Percentiles rank a stretch among this genome's conserved stretches.
phyloP scores from a whole-genome alignment of 2,329 filamentous ascomycete species.

The Helotiales sp. region DNA sequence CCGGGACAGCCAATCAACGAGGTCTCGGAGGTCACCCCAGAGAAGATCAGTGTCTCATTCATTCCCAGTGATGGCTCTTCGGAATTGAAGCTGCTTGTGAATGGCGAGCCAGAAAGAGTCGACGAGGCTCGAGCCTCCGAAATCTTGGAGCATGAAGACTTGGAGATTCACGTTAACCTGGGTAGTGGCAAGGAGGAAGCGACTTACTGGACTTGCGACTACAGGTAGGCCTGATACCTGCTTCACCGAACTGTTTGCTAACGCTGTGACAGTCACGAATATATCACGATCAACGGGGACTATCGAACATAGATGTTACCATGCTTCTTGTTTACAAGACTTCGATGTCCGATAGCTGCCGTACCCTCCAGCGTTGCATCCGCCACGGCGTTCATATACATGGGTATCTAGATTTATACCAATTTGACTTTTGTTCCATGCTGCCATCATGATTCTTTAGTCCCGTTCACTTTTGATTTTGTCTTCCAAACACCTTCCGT shows the following conservation, averaged over 20 bases:
- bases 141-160: slow-evolving; percentile 75
- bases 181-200: slow-evolving; percentile 69
- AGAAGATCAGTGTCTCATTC: slow-evolving; percentile 76
- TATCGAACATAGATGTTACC: slow-evolving; percentile 55
- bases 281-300: slow-evolving; percentile 67
- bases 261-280: slow-evolving; percentile 54
- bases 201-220: slow-evolving; percentile 83
- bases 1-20: slow-evolving; percentile 57
- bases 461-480: background rate
- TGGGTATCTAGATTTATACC: background rate
- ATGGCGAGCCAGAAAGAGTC: slow-evolving; percentile 77
- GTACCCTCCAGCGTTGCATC: background rate
- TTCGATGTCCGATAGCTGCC: background rate
- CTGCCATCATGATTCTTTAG: background rate
- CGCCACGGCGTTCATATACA: background rate
- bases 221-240: slow-evolving; percentile 60
- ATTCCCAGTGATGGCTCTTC: slow-evolving; percentile 73
- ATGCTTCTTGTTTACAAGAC: background rate
- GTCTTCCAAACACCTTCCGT: slow-evolving; percentile 32
- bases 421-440: background rate
- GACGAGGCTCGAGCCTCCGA: slow-evolving; percentile 75
- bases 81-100: slow-evolving; percentile 74
- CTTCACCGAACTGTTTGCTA: slow-evolving; percentile 3
- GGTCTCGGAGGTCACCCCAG: slow-evolving; percentile 64
- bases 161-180: slow-evolving; percentile 75